Conservation (phyloP, 768 basidiomycete genomes). For the Auricularia heimuer region DNA sequence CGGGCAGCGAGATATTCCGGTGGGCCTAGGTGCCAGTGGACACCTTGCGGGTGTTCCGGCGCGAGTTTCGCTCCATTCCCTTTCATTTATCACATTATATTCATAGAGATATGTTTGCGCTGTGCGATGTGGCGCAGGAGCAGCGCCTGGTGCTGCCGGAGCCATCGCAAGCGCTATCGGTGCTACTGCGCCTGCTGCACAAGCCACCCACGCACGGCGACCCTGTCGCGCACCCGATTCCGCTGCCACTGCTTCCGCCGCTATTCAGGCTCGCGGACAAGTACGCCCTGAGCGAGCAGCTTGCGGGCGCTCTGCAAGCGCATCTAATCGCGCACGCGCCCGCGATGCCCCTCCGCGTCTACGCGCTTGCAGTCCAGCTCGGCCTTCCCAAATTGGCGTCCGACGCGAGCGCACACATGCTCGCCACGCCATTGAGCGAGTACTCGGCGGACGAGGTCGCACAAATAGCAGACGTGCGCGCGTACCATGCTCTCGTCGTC, state of each 20-base stretch:
- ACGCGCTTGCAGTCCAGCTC: conserved; percentile 41
- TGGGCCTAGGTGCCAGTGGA: too few species aligned
- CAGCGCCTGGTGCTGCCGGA: conserved; percentile 48
- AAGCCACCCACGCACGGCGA: conserved; percentile 33
- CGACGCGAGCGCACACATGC: conserved; percentile 48
- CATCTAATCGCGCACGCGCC: conserved; percentile 49
- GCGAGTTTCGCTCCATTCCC: too few species aligned
- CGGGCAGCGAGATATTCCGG: conserved; percentile 51
- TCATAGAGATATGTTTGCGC: conserved; percentile 52
- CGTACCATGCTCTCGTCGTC: conserved; percentile 53
- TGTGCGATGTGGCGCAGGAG: conserved; percentile 33
- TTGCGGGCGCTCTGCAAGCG: conserved; percentile 32
- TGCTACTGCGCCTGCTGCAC: conserved; percentile 50
- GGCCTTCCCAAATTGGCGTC: conserved; percentile 39
- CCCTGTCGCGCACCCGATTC: conserved; percentile 33
- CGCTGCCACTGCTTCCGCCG: conserved; percentile 50
- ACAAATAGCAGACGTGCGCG: conserved; percentile 44
- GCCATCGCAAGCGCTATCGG: conserved; percentile 33
- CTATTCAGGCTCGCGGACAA: conserved; percentile 57
- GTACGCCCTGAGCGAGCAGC: conserved; percentile 42
- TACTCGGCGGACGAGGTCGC: conserved; percentile 44
- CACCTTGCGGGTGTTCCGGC: too few species aligned
- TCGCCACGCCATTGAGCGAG: conserved; percentile 41
- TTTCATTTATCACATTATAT: neutral
- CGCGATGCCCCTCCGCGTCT: conserved; percentile 45